Conservation (phyloP, 148 eudicot genomes). For the Vaccinium corymbosum region DNA sequence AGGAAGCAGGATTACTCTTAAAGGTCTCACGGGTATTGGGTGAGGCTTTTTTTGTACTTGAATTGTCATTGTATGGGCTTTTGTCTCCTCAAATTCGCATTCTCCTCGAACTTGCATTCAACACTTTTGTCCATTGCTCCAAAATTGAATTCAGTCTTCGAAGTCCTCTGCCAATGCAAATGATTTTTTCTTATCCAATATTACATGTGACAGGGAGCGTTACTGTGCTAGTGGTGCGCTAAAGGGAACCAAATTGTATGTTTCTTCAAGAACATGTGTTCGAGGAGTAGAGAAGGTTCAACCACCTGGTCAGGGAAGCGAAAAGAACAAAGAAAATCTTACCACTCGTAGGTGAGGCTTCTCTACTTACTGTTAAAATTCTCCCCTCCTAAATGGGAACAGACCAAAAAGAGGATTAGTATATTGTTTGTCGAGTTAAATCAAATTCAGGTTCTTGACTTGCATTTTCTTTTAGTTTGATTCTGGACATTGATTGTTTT, state of each 20-base stretch:
- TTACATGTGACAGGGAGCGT: constrained; percentile 20
- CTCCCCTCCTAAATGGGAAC: not conserved
- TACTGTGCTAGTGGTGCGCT: constrained; percentile 20
- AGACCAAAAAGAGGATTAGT: not conserved
- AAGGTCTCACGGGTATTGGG: constrained; percentile 23
- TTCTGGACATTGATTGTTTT: not conserved
- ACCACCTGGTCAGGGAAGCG: constrained; percentile 24
- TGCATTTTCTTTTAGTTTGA: not conserved
- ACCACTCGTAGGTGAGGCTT: constrained; percentile 44
- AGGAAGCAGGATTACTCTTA: constrained; percentile 28
- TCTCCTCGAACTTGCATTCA: not conserved
- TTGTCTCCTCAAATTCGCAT: not conserved
- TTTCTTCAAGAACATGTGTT: constrained; percentile 24
- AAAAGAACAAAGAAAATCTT: constrained; percentile 32
- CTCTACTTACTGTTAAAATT: constrained; percentile 3
- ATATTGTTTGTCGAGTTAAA: not conserved
- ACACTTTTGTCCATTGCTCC: not conserved
- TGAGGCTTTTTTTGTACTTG: constrained; percentile 19
- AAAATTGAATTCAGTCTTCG: not conserved
- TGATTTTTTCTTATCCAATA: not conserved
- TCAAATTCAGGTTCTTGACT: not conserved
- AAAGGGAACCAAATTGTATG: constrained; percentile 25
- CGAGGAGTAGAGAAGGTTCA: constrained; percentile 25
- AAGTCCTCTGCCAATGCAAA: not conserved
- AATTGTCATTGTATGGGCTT: not conserved